Conservation (phyloP, 2,329 filamentous ascomycete species). For the Penicillium sp. region DNA sequence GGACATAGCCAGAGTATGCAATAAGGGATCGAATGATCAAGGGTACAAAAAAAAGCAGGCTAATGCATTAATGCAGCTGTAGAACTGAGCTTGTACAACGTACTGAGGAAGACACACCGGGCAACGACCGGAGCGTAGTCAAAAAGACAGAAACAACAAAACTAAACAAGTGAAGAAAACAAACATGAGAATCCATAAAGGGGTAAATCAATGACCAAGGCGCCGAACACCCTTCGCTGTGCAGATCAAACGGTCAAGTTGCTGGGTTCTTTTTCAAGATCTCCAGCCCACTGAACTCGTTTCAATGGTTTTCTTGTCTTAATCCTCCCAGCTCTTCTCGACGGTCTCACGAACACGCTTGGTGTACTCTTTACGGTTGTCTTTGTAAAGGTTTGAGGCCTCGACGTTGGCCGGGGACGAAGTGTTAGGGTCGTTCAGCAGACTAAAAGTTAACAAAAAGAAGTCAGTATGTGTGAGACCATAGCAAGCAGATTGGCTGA, state of each 20-base stretch:
- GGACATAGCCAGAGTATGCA: not conserved
- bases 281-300: slow-evolving; percentile 16
- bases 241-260: slow-evolving; percentile 36
- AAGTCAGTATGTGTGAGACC: slow-evolving; percentile 1
- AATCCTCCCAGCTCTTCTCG: slow-evolving; percentile 99
- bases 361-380: slow-evolving; percentile 93
- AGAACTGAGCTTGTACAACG: not conserved
- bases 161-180: slow-evolving; percentile 1
- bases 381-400: slow-evolving; percentile 96
- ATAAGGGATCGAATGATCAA: not conserved
- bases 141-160: not conserved
- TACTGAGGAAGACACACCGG: too few relatives aligned
- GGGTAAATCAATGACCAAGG: slow-evolving; percentile 27
- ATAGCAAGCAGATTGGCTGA: not conserved
- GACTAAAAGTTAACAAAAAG: slow-evolving; percentile 52
- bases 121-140: not conserved
- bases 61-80: slow-evolving; percentile 11
- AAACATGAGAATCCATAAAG: slow-evolving; percentile 14
- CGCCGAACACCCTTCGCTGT: slow-evolving; percentile 47
- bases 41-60: not conserved
- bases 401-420: slow-evolving; percentile 97
- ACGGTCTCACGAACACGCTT: slow-evolving; percentile 96
- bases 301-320: slow-evolving; percentile 16
- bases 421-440: slow-evolving; percentile 98
- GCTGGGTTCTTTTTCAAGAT: slow-evolving; percentile 12